Evolutionary conservation across 169 alveolate species (phyloP), one percentile per base, ranked within the genome.

Genomic region (Babesia divergens): DNA sequence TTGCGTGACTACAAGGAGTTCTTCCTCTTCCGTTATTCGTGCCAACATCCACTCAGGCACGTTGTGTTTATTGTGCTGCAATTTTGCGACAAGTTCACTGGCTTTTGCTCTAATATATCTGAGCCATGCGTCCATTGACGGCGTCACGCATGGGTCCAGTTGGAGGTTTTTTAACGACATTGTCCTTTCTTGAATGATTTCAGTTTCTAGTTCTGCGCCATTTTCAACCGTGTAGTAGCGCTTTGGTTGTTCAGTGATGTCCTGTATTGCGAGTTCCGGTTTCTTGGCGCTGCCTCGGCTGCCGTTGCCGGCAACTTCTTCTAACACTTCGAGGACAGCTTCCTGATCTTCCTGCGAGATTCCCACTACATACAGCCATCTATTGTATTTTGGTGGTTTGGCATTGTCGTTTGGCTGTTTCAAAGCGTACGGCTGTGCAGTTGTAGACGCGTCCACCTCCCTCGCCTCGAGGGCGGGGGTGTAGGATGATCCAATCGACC

Each of bases 341-440:
- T 20, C 62, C 53, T 70, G 82, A 11, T 50, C 34, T 44, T 70
- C 71, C 53, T 14, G 26, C 34, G 24, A 44, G 7, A 70, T 32
- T 7, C 82, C 82, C 7, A 70, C 82, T 14, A 70, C 34, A 26
- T 56, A 60, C 66, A 42, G 82, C 49, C 50, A 56, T 43, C 82
- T 58, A 11, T n/a, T 11, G 59, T 62, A 62, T 20, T 43, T 62
- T 4, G 72, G 72, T 2, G 72, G 72, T 51, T 44, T 43, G 13
- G 18, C 49, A 24, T 62, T 29, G 37, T 24, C 72, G 0, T 32
- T 47, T 11, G 68, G 68, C n/a, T 14, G 46, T 11, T 11, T 13
- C n/a, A 50, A 50, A 11, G n/a, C 53, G 16, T 13, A 20, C n/a
- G 28, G 16, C n/a, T 50, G 28, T 16, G 44, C 16, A 13, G 53